Base-by-base conservation (phyloP, 139 green algal genomes). In the Cymbomonas tetramitiformis region DNA sequence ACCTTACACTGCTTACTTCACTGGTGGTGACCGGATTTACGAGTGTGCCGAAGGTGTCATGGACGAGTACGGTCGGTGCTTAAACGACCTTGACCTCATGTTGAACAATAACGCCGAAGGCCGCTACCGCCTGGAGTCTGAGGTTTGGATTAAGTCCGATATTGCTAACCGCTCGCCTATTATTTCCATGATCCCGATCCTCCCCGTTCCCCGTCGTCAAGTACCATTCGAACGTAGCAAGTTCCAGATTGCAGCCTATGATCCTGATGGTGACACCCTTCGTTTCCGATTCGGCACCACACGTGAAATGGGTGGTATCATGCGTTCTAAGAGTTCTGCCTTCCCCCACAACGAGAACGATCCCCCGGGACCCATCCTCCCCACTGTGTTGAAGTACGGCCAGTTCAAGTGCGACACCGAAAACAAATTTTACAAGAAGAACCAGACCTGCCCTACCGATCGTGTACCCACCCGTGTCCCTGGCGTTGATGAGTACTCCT, bases 241-340 rank as follows among this genome's bases (percentile, higher is more conserved):
- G 30, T 67, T 67, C 59, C 59, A 67, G 51, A 34, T 67, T 3
- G 51, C 59, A 4, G 59, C 59, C 9, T 67, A 67, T 28, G 59
- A 67, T 30, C 59, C 38, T 6, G 51, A 62, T n/a, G 28, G 28
- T 15, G 24, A 61, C 56, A 43, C 32, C 38, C 56, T 64, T 6
- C 25, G 21, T 3, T 64, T 64, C n/a, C 15, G 21, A 15, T 64
- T 64, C 29, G 56, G 56, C 21, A 64, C 32, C 44, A 18, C 30
- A 30, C 8, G 23, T 9, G 56, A 64, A 43, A 64, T 60, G 44
- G 56, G 56, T 28, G 56, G 56, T 21, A 56, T 64, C 56, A 43
- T 64, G 23, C 26, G 56, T 29, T 51, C 29, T 30, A 62, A 62
- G 59, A 24, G 15, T 9, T 28, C 53, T n/a, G 59, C 28, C 6